Base-by-base conservation (phyloP, 805 yeast genomes). In the Hanseniaspora occidentalis region DNA sequence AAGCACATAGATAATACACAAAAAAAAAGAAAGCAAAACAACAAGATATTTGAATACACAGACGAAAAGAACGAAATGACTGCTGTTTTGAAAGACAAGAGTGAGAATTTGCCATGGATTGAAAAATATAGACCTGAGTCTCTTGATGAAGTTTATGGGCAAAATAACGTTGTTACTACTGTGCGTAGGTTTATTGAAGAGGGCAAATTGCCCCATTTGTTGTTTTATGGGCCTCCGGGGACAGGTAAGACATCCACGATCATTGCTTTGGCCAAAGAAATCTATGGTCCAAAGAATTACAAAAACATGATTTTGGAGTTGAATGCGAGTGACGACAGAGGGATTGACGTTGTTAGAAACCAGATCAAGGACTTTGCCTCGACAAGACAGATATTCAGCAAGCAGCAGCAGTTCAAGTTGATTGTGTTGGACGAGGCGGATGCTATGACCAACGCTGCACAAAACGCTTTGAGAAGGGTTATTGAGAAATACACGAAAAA, bases 271-370 rank as follows among this genome's bases (percentile, higher is more conserved):
- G 95, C 96, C 1, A 68, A 75, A 43, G 95, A 86, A 53, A 73
- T 88, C 7, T 88, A 81, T 55, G 99, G 98, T 2, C 38, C 41
- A 4, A 73, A 76, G 47, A 69, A 72, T 45, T 84, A 83, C 57
- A 75, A 71, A 50, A 83, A 85, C 54, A 86, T 88, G 88, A 96
- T 92, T 1, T 64, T 92, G 41, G 98, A 92, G 57, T 69, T 92
- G 58, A 92, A 92, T 61, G 98, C 98, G 3, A 80, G 94, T 3
- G 98, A 92, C 60, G 98, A 92, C 59, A 75, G 98, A 63, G 98
- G 98, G 48, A 92, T 92, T 49, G 95, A 85, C 51, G 96, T 92
- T 35, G 97, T 92, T n/a, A 73, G 99, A 47, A 92, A 92, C 53
- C 96, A 86, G 61, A 86, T 92, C 66, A 92, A 92, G 68, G 86